Base-by-base conservation (phyloP, 441 rosid genomes). In the Rhodomyrtus psidioides region DNA sequence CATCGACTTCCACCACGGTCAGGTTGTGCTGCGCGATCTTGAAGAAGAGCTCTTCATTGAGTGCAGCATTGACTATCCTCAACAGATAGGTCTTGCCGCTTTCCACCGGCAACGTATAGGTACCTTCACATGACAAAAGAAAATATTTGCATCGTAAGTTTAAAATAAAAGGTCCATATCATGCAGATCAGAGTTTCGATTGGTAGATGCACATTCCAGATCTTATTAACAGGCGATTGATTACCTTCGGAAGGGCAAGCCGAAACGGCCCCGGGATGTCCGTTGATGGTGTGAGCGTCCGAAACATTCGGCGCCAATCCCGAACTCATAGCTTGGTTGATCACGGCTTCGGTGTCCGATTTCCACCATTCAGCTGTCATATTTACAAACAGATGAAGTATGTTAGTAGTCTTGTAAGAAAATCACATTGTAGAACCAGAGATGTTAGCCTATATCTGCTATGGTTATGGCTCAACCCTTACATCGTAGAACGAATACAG, bases 41-140 rank as follows among this genome's bases (percentile, higher is more conserved):
- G 86, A 86, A 86, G 88, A 86, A 86, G 26, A 86, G 88, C 88
- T 86, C 88, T 56, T 86, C 88, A 83, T 86, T 86, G 85, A 86
- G 88, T 55, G 88, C 88, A 83, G 88, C 88, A 75, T 86, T 86
- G 88, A 86, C 58, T 0, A 86, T 76, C 75, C 88, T 57, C 57
- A 86, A 74, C 59, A 86, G 30, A 54, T 86, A 86, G 8, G 86
- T 86, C 83, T 86, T 86, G 26, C 88, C 86, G 55, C 59, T 79
- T 0, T 86, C 85, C 13, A 86, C 88, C 58, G 88, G 55, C 86
- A 86, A 49, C 34, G 76, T 86, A 12, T 55, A 79, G 53, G 83
- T 59, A 46, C 70, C 88, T 86, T 51, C 57, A 0, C 0, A 65
- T 42, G 79, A 65, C 26, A 51, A 54, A 9, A 7, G 17, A 30